Evolutionary conservation across 441 rosid genomes (phyloP).

Genomic region (Gossypium gossypioides): DNA sequence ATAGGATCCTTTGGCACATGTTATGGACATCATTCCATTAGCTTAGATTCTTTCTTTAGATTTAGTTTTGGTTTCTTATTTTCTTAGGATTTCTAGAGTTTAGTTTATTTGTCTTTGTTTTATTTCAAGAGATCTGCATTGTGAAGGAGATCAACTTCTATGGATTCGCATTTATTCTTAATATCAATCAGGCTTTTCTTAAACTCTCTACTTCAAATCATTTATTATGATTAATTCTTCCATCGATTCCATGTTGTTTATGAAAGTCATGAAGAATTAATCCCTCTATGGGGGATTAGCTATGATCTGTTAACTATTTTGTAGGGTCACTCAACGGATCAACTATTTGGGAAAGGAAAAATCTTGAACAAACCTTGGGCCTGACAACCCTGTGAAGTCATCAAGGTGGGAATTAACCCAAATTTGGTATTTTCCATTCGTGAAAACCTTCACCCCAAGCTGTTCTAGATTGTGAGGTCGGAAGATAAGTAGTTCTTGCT

Average conservation of each 20-base stretch:
- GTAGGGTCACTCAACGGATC: background rate
- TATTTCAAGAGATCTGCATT: background rate
- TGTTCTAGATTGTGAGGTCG: background rate
- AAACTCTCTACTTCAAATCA: background rate
- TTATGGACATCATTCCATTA: background rate
- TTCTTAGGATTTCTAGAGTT: background rate
- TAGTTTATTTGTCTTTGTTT: background rate
- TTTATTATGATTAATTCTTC: background rate
- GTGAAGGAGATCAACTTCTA: background rate
- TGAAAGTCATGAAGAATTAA: too few species aligned
- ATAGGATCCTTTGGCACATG: background rate
- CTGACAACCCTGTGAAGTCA: background rate
- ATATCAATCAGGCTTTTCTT: background rate
- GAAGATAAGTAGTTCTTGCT: background rate
- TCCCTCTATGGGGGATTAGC: background rate
- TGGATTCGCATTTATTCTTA: background rate
- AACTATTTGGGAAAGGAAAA: background rate
- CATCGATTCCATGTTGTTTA: too few species aligned
- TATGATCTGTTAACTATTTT: background rate
- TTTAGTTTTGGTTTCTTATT: background rate
- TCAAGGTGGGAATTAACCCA: background rate
- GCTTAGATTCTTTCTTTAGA: background rate
- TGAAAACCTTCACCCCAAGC: background rate
- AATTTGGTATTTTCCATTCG: background rate
- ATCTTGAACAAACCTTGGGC: background rate